Evolutionary conservation across 768 basidiomycete species (phyloP), one percentile per base, ranked within the genome.

Genomic region (Dictyophora rubrovolvata): DNA sequence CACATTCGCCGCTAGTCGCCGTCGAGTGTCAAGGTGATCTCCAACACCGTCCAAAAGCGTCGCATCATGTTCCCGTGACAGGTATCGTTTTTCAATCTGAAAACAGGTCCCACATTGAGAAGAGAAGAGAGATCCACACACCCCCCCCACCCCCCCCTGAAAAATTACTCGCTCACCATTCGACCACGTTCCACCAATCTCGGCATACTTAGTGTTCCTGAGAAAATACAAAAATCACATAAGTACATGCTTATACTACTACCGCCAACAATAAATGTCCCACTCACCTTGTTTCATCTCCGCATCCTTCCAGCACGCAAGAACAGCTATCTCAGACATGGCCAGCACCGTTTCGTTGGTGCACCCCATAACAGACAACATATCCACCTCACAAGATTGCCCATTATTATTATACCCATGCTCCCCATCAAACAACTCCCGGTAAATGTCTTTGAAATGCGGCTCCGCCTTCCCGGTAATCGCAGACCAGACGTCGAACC

Each of bases 321-420:
- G 77, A 18, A 70, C 72, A 11, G 85, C 81, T 37, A 81, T 86
- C 72, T 89, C 83, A 4, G 90, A 86, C 48, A 92, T 75, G 23
- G 86, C 87, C 76, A 86, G 85, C 52, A 92, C 81, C 56, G 87
- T 81, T 61, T 75, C 72, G 71, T 90, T 89, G 65, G 87, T 84
- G 74, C 89, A 90, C 18, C 89, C 89, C 88, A 93, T 92, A 5
- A 88, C 79, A 48, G 78, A 75, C 72, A 89, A 75, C 89, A 92
- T 92, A n/a, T 82, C 83, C 58, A 81, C 75, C 65, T 77, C 48
- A 66, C 64, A 53, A 72, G 64, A 53, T 54, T 56, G 18, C 56
- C 35, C 18, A 68, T 65, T 35, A 60, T 51, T 2, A 54, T 48
- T 50, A 69, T 66, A 57, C 73, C 64, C 66, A 18, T 70, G 68